Evolutionary conservation across 495 filamentous ascomycete species (phyloP).

Genomic region (Neurospora hispaniola): DNA sequence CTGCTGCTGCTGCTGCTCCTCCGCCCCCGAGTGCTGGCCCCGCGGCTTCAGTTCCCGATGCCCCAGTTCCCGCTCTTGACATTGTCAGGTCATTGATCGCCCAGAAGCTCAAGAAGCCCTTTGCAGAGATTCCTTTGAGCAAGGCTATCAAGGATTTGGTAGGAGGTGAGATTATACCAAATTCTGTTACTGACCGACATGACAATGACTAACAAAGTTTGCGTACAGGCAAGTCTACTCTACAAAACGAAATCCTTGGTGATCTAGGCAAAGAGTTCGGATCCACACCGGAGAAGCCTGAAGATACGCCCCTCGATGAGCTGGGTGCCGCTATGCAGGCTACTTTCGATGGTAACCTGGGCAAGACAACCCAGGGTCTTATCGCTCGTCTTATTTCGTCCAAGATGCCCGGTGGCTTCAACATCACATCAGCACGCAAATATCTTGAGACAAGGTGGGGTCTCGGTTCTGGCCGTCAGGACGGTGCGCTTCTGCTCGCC

Average conservation of each 20-base stretch:
- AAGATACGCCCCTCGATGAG: conserved; percentile 94
- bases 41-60: conserved; percentile 80
- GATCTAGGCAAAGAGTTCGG: conserved; percentile 98
- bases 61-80: conserved; percentile 75
- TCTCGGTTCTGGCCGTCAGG: conserved; percentile 75
- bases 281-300: conserved; percentile 94
- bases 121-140: conserved; percentile 79
- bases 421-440: conserved; percentile 89
- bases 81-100: conserved; percentile 84
- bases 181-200: not conserved
- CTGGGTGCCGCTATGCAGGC: conserved; percentile 91
- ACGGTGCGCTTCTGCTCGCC: conserved; percentile 78
- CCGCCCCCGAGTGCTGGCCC: conserved; percentile 69
- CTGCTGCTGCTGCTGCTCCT: conserved; percentile 44
- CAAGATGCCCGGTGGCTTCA: conserved; percentile 99
- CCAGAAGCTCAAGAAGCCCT: conserved; percentile 96
- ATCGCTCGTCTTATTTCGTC: conserved; percentile 92
- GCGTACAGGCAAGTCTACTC: conserved; percentile 77
- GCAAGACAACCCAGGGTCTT: conserved; percentile 90
- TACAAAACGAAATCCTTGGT: conserved; percentile 91
- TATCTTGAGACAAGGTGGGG: conserved; percentile 94
- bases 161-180: conserved; percentile 55
- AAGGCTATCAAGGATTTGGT: conserved; percentile 99
- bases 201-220: conserved; percentile 3
- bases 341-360: conserved; percentile 94